Evolutionary conservation across 441 rosid genomes (phyloP).

Genomic region (Corymbia citriodora): DNA sequence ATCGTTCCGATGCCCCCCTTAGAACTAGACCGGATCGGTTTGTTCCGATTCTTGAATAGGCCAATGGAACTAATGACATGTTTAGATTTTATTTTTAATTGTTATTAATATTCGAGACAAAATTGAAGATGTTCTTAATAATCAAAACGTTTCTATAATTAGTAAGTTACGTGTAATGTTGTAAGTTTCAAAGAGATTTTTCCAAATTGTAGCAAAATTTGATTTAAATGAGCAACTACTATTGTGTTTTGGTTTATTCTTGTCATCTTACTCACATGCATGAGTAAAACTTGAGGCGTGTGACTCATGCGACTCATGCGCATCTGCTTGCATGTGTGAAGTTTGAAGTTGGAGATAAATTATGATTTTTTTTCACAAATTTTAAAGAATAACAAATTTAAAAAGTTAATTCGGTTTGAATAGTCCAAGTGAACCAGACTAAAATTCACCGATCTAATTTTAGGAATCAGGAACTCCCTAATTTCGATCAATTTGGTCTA

Average conservation of each 20-base stretch:
- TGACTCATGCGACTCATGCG: not conserved
- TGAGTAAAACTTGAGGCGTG: not conserved
- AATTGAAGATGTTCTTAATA: too few species aligned
- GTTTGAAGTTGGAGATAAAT: not conserved
- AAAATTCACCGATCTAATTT: too few species aligned
- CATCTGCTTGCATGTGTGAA: not conserved
- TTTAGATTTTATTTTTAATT: too few species aligned
- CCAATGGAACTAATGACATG: not conserved
- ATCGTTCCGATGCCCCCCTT: not conserved
- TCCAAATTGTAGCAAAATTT: not conserved
- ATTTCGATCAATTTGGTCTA: not conserved
- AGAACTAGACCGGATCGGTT: fast-evolving
- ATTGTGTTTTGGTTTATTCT: not conserved
- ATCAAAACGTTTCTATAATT: too few species aligned
- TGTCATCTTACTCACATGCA: fast-evolving
- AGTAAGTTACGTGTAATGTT: not conserved
- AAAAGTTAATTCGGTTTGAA: too few species aligned
- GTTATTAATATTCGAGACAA: fast-evolving
- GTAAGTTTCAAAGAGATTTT: not conserved
- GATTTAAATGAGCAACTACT: not conserved
- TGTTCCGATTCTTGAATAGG: fast-evolving
- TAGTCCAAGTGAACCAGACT: too few species aligned
- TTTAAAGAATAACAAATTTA: too few species aligned
- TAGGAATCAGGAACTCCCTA: too few species aligned
- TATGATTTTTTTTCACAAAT: too few species aligned